phyloP scores from a whole-genome alignment of 2,329 filamentous ascomycete species.

The Scolecobasidium constrictum region DNA sequence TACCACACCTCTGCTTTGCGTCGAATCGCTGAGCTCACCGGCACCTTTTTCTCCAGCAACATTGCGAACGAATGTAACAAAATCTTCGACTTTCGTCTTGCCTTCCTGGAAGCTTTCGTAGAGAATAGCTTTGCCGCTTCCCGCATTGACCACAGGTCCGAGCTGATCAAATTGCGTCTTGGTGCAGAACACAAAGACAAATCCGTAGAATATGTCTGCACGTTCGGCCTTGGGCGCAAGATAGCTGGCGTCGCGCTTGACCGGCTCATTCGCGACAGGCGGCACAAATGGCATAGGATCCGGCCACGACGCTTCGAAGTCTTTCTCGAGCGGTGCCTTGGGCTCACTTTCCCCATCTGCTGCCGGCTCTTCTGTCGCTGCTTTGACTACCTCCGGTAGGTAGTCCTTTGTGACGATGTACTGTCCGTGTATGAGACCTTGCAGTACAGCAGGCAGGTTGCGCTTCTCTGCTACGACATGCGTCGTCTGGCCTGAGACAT shows the following conservation, averaged over 20 bases:
- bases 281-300: slow-evolving; percentile 62
- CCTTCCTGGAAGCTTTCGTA: slow-evolving; percentile 46
- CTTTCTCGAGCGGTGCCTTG: slow-evolving; percentile 56
- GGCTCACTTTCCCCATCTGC: slow-evolving; percentile 25
- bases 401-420: slow-evolving; percentile 66
- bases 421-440: slow-evolving; percentile 72
- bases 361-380: slow-evolving; percentile 32
- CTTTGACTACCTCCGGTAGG: slow-evolving; percentile 58
- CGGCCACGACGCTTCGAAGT: slow-evolving; percentile 75
- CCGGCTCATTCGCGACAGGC: slow-evolving; percentile 63
- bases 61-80: slow-evolving; percentile 65
- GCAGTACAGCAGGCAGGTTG: slow-evolving; percentile 78
- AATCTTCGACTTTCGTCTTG: slow-evolving; percentile 60
- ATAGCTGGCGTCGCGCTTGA: slow-evolving; percentile 52
- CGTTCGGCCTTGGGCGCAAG: slow-evolving; percentile 61
- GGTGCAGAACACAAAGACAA: slow-evolving; percentile 82
- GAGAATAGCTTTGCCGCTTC: slow-evolving; percentile 70
- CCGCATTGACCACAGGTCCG: slow-evolving; percentile 62
- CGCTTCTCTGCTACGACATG: slow-evolving; percentile 83
- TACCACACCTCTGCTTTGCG: slow-evolving; percentile 58
- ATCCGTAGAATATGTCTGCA: slow-evolving; percentile 67
- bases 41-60: slow-evolving; percentile 64
- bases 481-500: slow-evolving; percentile 60
- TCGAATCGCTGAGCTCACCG: slow-evolving; percentile 52
- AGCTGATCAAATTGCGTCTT: slow-evolving; percentile 65